phyloP scores from a whole-genome alignment of 495 filamentous ascomycete genomes.

The Parachaetomium inaequale region DNA sequence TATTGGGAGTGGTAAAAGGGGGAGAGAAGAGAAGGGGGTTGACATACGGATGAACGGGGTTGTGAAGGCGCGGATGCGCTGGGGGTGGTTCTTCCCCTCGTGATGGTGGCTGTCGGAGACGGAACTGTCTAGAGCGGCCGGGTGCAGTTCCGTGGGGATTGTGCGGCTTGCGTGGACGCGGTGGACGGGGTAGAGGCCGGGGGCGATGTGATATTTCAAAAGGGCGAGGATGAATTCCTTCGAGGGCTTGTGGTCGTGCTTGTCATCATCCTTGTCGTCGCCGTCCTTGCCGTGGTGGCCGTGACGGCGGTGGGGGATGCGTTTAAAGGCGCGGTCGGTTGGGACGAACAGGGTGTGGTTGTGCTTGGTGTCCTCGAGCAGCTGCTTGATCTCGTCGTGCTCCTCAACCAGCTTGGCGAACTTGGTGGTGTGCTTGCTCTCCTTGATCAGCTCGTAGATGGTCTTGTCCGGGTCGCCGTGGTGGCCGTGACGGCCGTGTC shows the following conservation, averaged over 20 bases:
- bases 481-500: slow-evolving; percentile 13
- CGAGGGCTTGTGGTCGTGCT: slow-evolving; percentile 35
- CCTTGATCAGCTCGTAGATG: slow-evolving; percentile 70
- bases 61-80: slow-evolving; percentile 54
- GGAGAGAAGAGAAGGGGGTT: no score
- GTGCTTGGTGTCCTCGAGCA: slow-evolving; percentile 63
- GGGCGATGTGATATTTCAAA: slow-evolving; percentile 67
- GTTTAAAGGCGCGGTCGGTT: slow-evolving; percentile 67
- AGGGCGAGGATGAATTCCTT: slow-evolving; percentile 63
- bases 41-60: slow-evolving; percentile 51
- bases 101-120: slow-evolving; percentile 49
- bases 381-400: slow-evolving; percentile 62
- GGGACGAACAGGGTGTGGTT: slow-evolving; percentile 83
- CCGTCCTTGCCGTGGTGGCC: slow-evolving; percentile 9
- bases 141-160: slow-evolving; percentile 61
- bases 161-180: slow-evolving; percentile 61
- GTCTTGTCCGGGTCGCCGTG: slow-evolving; percentile 54
- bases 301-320: slow-evolving; percentile 55
- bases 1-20: no score
- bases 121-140: slow-evolving; percentile 51
- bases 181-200: slow-evolving; percentile 57
- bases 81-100: slow-evolving; percentile 54
- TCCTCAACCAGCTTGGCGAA: slow-evolving; percentile 69
- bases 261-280: background rate
- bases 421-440: slow-evolving; percentile 69